phyloP scores from a whole-genome alignment of 2,329 filamentous ascomycete genomes.

The Sphaerulina musiva region DNA sequence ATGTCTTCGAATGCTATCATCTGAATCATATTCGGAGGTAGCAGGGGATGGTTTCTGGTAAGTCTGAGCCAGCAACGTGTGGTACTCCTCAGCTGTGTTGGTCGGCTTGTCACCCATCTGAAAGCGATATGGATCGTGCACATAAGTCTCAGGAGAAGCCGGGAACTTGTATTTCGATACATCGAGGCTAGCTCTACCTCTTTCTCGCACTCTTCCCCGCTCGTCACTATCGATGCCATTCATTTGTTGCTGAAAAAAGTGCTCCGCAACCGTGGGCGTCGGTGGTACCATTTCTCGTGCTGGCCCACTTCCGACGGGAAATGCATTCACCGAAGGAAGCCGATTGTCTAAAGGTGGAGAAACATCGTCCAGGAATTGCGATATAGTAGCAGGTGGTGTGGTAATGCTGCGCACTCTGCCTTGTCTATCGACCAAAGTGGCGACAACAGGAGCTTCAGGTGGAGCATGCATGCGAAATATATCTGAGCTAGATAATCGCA shows the following conservation, averaged over 20 bases:
- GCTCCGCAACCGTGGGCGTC: neutral
- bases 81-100: conserved; percentile 21
- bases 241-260: neutral
- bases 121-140: neutral
- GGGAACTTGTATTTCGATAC: neutral
- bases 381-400: conserved; percentile 5
- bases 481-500: conserved; percentile 15
- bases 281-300: conserved; percentile 15
- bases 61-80: conserved; percentile 22
- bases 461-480: conserved; percentile 7
- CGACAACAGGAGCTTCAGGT: neutral
- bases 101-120: neutral
- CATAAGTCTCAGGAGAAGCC: neutral
- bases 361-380: neutral
- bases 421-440: conserved; percentile 19
- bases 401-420: conserved; percentile 13
- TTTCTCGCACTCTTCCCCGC: conserved; percentile 16
- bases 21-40: conserved; percentile 13
- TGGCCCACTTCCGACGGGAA: conserved; percentile 16
- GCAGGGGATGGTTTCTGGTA: conserved; percentile 11
- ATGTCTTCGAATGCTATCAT: conserved; percentile 23
- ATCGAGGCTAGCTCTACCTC: conserved; percentile 9
- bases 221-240: neutral
- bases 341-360: neutral
- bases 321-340: conserved; percentile 12